A percentile compares a stretch with the other conserved stretches of the same genome.
Evolutionary conservation across 306 rosid species (phyloP).

Genomic region (Pterocarpus santalinus): DNA sequence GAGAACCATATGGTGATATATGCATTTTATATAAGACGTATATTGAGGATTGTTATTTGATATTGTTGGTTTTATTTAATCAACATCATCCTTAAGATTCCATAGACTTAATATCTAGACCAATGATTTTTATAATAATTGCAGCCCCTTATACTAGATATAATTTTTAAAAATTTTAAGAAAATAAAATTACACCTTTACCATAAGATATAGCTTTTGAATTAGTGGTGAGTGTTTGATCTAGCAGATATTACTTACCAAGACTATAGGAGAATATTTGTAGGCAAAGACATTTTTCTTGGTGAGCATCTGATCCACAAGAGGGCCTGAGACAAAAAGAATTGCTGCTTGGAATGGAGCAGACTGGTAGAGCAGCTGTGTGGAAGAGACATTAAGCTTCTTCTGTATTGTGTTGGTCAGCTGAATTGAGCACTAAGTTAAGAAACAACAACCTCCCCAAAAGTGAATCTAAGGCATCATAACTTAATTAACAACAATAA

Average conservation of each 20-base stretch:
- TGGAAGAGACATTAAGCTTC: constrained; percentile 92
- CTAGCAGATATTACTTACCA: constrained; percentile 58
- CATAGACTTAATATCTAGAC: no score
- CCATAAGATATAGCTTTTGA: no score
- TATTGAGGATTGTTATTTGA: no score
- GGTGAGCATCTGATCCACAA: constrained; percentile 87
- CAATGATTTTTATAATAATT: no score
- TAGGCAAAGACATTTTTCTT: constrained; percentile 80
- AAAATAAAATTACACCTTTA: no score
- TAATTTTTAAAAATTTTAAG: no score
- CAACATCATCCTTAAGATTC: no score
- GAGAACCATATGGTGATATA: no score
- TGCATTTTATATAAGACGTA: no score
- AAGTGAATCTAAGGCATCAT: neutral
- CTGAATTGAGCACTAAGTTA: constrained; percentile 65
- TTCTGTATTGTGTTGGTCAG: constrained; percentile 97
- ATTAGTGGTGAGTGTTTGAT: neutral
- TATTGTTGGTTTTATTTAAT: no score
- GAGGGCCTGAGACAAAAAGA: constrained; percentile 91
- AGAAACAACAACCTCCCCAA: constrained; percentile 42
- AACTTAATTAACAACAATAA: constrained; percentile 1
- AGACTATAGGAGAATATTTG: constrained; percentile 80
- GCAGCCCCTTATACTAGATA: no score
- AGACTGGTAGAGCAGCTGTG: constrained; percentile 93
- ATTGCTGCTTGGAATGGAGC: constrained; percentile 98